phyloP scores from a whole-genome alignment of 176 grass and related monocot genomes.

The Bolboschoenus planiculmis region DNA sequence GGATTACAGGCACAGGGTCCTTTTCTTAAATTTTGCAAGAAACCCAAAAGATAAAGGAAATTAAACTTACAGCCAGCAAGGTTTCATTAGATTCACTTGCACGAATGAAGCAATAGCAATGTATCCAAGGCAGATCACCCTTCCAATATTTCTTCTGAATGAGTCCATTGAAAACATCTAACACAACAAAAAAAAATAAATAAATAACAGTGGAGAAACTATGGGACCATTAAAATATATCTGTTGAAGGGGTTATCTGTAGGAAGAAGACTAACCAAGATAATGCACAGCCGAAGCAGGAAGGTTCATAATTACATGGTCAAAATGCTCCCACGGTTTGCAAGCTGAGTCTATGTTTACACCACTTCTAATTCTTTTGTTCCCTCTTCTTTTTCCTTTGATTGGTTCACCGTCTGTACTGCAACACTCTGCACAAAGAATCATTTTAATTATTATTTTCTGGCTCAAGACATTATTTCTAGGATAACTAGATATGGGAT shows the following conservation, averaged over 20 bases:
- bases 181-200: neutral
- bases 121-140: slow-evolving; percentile 72
- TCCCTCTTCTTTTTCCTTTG: slow-evolving; percentile 46
- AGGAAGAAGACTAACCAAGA: slow-evolving; percentile 41
- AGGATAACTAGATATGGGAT: neutral
- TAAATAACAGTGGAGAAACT: neutral
- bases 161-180: slow-evolving; percentile 68
- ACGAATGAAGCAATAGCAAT: slow-evolving; percentile 91
- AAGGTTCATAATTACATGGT: slow-evolving; percentile 96
- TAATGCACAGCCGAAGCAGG: slow-evolving; percentile 89
- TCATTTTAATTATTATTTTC: neutral
- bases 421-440: slow-evolving; percentile 29
- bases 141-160: slow-evolving; percentile 67
- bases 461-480: slow-evolving; percentile 15
- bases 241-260: slow-evolving; percentile 20
- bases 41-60: neutral
- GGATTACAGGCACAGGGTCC: neutral
- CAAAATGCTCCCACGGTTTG: slow-evolving; percentile 67
- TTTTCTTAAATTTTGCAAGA: neutral
- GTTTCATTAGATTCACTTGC: slow-evolving; percentile 69
- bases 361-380: slow-evolving; percentile 59
- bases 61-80: slow-evolving; percentile 49
- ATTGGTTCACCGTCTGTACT: slow-evolving; percentile 30
- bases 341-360: slow-evolving; percentile 17
- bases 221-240: neutral